Base-by-base conservation (phyloP, 345 rosid species). In the Pelargonium nanum region DNA sequence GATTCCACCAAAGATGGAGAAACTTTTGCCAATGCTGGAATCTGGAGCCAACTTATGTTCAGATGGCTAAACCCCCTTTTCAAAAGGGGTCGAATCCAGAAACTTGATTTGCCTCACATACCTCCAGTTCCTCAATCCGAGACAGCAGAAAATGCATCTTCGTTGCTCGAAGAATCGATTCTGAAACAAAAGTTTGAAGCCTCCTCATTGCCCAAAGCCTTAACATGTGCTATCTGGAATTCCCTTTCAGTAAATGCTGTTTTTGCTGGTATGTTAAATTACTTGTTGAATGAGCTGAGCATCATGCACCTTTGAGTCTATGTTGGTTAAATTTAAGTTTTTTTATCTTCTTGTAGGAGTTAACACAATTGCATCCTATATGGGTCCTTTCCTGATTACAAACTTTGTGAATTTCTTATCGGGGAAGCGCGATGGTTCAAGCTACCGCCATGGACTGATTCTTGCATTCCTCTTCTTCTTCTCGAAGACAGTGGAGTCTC, bases 381-480 rank as follows among this genome's bases (percentile, higher is more conserved):
- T 61, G 23, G 91, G 88, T 22, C 95, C 95, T 26, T 67, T 87
- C 24, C 45, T 87, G 69, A 85, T 87, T 56, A 59, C 83, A n/a
- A 73, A 73, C 77, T 87, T 87, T 30, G 87, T 87, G 40, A 73
- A 76, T 63, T 80, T 82, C 69, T 72, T 85, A 52, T 64, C 76
- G 0, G 64, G 23, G 26, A 65, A 82, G 71, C 66, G 58, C 22
- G 74, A 78, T 24, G 58, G 55, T 55, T 70, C 74, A 40, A 73
- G 78, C 68, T 64, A 72, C 57, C 59, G 4, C 16, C 57, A 77
- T 22, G 94, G 88, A 12, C 6, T 84, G 67, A 19, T 77, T 69
- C 85, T 87, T 22, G 82, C 88, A 0, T 71, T 68, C 26, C 61
- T 80, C 65, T 81, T 87, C 73, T 79, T 87, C 71, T 16, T 79